phyloP scores from a whole-genome alignment of 2,329 filamentous ascomycete genomes.

The Colletotrichum destructivum region DNA sequence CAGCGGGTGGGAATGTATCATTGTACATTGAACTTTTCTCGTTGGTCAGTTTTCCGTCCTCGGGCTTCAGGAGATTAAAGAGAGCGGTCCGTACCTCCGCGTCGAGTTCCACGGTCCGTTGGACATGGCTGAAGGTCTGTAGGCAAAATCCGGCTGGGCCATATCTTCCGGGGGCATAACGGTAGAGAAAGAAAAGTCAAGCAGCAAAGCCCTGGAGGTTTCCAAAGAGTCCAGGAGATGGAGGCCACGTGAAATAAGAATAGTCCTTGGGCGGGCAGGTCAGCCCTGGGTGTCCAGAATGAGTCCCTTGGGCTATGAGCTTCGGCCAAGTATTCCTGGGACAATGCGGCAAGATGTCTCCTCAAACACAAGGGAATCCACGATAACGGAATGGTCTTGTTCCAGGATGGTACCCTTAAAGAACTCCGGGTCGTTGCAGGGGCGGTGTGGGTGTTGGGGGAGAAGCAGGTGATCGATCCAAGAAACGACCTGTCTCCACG shows the following conservation, averaged over 20 bases:
- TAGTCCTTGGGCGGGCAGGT: conserved; percentile 41
- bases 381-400: conserved; percentile 42
- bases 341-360: conserved; percentile 41
- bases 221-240: conserved; percentile 36
- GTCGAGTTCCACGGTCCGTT: conserved; percentile 66
- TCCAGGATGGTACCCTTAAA: conserved; percentile 42
- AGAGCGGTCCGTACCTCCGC: conserved; percentile 64
- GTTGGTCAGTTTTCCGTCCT: conserved; percentile 41
- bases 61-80: conserved; percentile 16
- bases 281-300: conserved; percentile 41
- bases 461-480: conserved; percentile 44
- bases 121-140: conserved; percentile 61
- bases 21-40: conserved; percentile 52
- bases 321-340: conserved; percentile 43
- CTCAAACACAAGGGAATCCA: conserved; percentile 44
- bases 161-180: conserved; percentile 59
- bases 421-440: conserved; percentile 42
- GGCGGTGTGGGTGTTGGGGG: conserved; percentile 42
- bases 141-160: conserved; percentile 64
- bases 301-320: conserved; percentile 38
- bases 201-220: conserved; percentile 32
- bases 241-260: conserved; percentile 44
- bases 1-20: conserved; percentile 51
- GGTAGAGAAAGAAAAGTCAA: conserved; percentile 41
- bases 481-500: conserved; percentile 43